Evolutionary conservation across 768 basidiomycete species (phyloP).

Genomic region (Fomitopsis pulvina): DNA sequence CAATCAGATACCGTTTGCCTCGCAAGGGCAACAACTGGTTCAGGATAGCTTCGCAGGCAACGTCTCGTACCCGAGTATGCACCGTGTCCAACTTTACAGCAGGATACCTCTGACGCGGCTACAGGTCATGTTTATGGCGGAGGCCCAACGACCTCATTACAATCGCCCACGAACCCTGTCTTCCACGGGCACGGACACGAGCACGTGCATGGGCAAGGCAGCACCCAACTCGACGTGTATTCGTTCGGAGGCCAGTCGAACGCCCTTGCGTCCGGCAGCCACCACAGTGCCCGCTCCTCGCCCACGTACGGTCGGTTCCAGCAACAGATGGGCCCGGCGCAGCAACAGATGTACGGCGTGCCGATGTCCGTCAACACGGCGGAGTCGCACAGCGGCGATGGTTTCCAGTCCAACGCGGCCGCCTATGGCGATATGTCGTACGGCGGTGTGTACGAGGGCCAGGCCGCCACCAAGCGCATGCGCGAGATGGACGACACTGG

Average conservation of each 20-base stretch:
- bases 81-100: not conserved
- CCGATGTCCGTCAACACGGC: not conserved
- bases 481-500: constrained; percentile 12
- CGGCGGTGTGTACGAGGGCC: not conserved
- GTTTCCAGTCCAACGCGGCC: not conserved
- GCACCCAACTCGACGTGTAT: not conserved
- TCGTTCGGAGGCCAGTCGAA: not conserved
- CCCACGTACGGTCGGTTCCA: not conserved
- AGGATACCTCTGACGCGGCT: not conserved
- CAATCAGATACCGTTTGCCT: not conserved
- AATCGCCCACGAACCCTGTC: not conserved
- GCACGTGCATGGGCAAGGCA: no score
- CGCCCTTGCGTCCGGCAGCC: not conserved
- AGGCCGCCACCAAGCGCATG: constrained; percentile 12
- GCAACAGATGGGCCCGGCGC: not conserved
- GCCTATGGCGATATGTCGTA: not conserved
- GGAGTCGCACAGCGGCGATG: not conserved
- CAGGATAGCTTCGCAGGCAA: not conserved
- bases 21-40: not conserved
- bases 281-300: not conserved
- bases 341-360: not conserved
- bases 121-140: not conserved
- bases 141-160: not conserved
- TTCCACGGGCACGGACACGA: not conserved
- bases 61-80: not conserved